These are phyloP conservation scores for Theobroma grandiflorum DNA, from an alignment of 441 rosid genomes.

Conservation along the genomic window DNA sequence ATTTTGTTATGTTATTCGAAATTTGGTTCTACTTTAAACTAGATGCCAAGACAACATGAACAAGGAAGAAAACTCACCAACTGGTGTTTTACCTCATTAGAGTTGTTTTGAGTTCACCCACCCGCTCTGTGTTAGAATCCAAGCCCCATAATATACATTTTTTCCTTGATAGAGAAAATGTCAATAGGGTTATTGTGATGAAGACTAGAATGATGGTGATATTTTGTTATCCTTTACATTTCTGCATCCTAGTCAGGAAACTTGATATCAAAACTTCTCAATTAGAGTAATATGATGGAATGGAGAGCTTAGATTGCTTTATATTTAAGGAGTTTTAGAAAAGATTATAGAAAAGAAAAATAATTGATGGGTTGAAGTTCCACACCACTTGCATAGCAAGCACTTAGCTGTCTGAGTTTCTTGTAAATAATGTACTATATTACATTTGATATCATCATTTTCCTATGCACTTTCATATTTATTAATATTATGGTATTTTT, in stretches of 20 bases:
- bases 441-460: background rate
- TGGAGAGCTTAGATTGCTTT: background rate
- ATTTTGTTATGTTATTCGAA: background rate
- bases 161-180: background rate
- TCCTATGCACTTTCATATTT: background rate
- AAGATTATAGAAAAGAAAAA: background rate
- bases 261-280: background rate
- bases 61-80: background rate
- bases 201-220: conserved; percentile 16
- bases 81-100: conserved; percentile 21
- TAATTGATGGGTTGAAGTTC: conserved; percentile 3
- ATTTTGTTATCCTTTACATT: background rate
- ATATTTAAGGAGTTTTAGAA: background rate
- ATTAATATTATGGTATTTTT: background rate
- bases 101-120: background rate
- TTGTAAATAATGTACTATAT: background rate
- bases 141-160: background rate
- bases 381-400: background rate
- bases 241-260: background rate
- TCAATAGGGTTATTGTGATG: background rate
- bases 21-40: background rate
- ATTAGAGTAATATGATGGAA: background rate
- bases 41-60: background rate
- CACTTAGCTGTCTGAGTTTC: conserved; percentile 6
- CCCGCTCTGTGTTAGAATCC: background rate